Percentiles rank a stretch among this genome's conserved stretches.
phyloP scores from a whole-genome alignment of 2,329 filamentous ascomycete genomes.

The Aspergillus amoenus region DNA sequence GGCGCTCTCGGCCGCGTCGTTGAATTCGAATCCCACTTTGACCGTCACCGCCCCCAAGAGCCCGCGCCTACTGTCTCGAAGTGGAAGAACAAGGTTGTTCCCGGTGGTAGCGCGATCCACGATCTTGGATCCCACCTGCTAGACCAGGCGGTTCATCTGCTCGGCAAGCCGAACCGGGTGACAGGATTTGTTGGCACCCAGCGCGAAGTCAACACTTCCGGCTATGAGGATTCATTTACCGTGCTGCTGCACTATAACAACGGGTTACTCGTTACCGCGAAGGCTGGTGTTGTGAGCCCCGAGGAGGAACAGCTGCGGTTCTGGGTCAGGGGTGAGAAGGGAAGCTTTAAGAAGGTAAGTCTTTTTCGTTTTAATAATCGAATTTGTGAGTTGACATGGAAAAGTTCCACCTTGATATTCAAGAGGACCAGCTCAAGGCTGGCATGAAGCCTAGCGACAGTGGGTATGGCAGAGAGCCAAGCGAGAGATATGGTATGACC shows the following conservation, averaged over 20 bases:
- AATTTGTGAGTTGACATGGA: background rate
- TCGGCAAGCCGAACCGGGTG: constrained; percentile 66
- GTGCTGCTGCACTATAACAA: constrained; percentile 65
- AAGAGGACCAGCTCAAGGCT: constrained; percentile 70
- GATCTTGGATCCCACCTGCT: constrained; percentile 75
- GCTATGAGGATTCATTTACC: constrained; percentile 53
- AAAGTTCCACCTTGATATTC: constrained; percentile 63
- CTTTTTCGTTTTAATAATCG: background rate
- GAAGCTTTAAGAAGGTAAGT: constrained; percentile 67
- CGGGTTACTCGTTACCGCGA: constrained; percentile 66
- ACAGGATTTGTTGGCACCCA: constrained; percentile 69
- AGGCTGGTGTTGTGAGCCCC: constrained; percentile 67
- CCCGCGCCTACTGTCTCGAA: constrained; percentile 41
- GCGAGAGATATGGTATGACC: constrained; percentile 54
- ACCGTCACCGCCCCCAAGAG: constrained; percentile 65
- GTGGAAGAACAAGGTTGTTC: constrained; percentile 69
- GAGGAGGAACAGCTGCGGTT: constrained; percentile 70
- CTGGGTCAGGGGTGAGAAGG: constrained; percentile 74
- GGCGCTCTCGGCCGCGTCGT: constrained; percentile 67
- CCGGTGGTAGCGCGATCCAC: constrained; percentile 68
- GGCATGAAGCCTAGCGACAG: constrained; percentile 62
- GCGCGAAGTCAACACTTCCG: constrained; percentile 56
- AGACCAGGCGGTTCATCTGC: constrained; percentile 70
- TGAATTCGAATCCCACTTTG: constrained; percentile 79
- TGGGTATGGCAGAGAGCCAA: constrained; percentile 65